Percentiles rank a stretch among this genome's conserved stretches.
phyloP scores from a whole-genome alignment of 2,329 filamentous ascomycete species.

The Fusarium dlaminii region DNA sequence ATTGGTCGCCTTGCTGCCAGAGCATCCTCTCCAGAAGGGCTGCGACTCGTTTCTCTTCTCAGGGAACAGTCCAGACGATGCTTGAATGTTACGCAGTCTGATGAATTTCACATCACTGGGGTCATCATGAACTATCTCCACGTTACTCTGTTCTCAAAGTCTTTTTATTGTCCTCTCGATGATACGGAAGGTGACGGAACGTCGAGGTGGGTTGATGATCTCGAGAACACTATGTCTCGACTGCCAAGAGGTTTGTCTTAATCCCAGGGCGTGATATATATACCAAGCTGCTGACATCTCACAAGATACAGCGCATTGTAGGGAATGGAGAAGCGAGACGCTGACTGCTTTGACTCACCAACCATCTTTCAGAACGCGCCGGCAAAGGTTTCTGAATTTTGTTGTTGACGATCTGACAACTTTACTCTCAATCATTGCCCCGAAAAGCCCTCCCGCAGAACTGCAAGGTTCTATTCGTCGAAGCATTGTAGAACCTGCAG shows the following conservation, averaged over 20 bases:
- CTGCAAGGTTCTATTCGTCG: constrained; percentile 47
- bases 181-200: constrained; percentile 45
- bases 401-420: constrained; percentile 48
- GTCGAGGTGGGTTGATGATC: constrained; percentile 46
- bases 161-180: constrained; percentile 51
- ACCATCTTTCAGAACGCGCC: constrained; percentile 44
- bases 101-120: constrained; percentile 50
- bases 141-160: constrained; percentile 48
- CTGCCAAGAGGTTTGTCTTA: constrained; percentile 45
- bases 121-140: constrained; percentile 52
- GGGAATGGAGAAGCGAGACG: constrained; percentile 52
- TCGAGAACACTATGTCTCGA: constrained; percentile 47
- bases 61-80: constrained; percentile 49
- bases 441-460: constrained; percentile 41
- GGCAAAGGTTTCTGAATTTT: constrained; percentile 42
- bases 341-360: constrained; percentile 48
- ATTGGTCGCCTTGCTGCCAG: constrained; percentile 39
- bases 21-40: constrained; percentile 40
- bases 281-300: constrained; percentile 8
- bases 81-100: constrained; percentile 44
- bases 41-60: constrained; percentile 47
- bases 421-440: constrained; percentile 45
- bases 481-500: constrained; percentile 49
- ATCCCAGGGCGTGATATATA: neutral
- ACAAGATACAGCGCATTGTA: constrained; percentile 47